Base-by-base conservation (phyloP, 73 alveolate genomes). In the Stentor roeselii region DNA sequence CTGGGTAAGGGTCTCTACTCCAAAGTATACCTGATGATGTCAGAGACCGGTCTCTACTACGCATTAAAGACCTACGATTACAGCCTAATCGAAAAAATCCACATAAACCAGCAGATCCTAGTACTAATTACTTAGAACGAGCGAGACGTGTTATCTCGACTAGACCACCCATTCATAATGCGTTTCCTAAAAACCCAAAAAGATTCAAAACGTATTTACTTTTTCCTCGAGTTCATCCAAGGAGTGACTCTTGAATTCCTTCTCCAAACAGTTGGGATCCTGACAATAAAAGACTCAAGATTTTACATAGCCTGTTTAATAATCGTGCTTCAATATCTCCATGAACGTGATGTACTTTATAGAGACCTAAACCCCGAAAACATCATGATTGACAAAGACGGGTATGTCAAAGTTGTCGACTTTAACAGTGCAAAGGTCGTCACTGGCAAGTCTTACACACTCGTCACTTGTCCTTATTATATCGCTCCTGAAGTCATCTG, bases 331-430 rank as follows among this genome's bases (percentile, higher is more conserved):
- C 39, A 76, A 34, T 76, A 76, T 76, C 34, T 76, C 1, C 84
- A 76, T 76, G 84, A 76, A 39, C 14, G 84, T 1, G 74, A 76
- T 76, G 39, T 76, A 15, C 11, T 41, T n/a, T 76, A 76, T 2
- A 15, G 84, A 21, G 84, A 76, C 39, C 67, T 76, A 15, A 76
- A 76, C 82, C 86, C 84, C 6, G 74, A 39, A 39, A 76, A 76
- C 34, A 32, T 76, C 2, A 37, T 76, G 39, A 39, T 76, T 37
- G 84, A 76, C 2, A 38, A 41, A 39, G 36, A 37, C 14, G 84
- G 84, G 39, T 76, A 76, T 76, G 21, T 35, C 11, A 76, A 39
- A 39, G 82, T 76, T 76, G n/a, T 76, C n/a, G 84, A 76, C 39
- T 76, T 76, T 76, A 35, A 40, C 21, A 1, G 82, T 37, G 84